Conservation (phyloP, 1,284 basidiomycete genomes). For the Microbotryomycetes sp. region DNA sequence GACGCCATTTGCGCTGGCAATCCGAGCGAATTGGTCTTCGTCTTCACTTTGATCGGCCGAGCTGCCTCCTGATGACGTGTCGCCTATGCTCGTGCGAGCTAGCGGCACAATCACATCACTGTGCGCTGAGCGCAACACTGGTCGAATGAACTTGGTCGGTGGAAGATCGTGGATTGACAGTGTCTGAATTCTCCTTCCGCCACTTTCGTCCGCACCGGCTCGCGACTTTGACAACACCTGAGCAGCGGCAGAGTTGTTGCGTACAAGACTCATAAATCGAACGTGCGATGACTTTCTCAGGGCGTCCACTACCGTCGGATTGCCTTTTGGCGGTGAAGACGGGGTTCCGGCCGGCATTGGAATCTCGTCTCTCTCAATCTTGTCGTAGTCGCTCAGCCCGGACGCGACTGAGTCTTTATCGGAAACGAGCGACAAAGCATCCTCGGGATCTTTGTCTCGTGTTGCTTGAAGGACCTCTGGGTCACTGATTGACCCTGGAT, state of each 20-base stretch:
- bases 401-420: conserved; percentile 11
- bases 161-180: neutral
- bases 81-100: neutral
- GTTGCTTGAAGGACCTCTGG: conserved; percentile 6
- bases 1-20: neutral
- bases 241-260: conserved; percentile 17
- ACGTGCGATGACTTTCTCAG: conserved; percentile 22
- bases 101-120: conserved; percentile 6
- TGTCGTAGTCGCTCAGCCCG: conserved; percentile 13
- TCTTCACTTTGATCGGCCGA: neutral
- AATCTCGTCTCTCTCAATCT: conserved; percentile 5
- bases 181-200: conserved; percentile 1
- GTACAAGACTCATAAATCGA: conserved; percentile 30
- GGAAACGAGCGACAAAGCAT: conserved; percentile 18
- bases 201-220: neutral
- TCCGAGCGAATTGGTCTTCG: neutral
- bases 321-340: conserved; percentile 10
- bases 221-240: conserved; percentile 9
- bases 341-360: conserved; percentile 7
- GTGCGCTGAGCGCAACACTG: conserved; percentile 12
- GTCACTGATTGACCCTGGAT: conserved; percentile 6
- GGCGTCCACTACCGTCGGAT: conserved; percentile 11
- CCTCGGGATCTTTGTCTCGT: conserved; percentile 5
- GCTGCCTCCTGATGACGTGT: conserved; percentile 2
- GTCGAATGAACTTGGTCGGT: conserved; percentile 1